Evolutionary conservation across 305 asterid genomes (phyloP), one percentile per base, ranked within the genome.

Genomic region (Striga hermonthica): DNA sequence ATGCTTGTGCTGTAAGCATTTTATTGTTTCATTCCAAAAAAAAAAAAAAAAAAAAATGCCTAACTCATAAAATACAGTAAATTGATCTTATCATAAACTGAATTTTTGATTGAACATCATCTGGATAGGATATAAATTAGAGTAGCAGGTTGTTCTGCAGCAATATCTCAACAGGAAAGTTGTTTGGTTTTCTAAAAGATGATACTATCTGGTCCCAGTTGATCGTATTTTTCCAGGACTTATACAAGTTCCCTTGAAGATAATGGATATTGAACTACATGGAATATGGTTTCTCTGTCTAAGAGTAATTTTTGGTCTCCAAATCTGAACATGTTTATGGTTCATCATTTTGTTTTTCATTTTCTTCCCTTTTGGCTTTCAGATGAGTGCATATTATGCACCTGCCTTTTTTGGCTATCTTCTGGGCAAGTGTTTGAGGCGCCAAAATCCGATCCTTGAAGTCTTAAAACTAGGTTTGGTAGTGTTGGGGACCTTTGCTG

Each of bases 351-450:
- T 16, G 3, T 3, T 8, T 16, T 16, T 53, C 10, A 54, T 37
- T 35, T 11, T 38, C 43, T 68, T 34, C 11, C 41, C 14, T 68
- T 74, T 68, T 9, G 60, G 34, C 47, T 76, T 72, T 69, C 91
- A 92, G 97, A 92, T 90, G 96, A 90, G 96, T 81, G 89, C 96
- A 45, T 90, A 92, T 80, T 90, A 84, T 76, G 98, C 97, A 40
- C 97, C 97, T 69, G 96, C 97, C 52, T 84, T 87, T 78, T 90
- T 92, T 72, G 83, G 86, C 76, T 83, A 86, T 81, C 94, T 90
- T 67, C 76, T 92, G 52, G 98, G 98, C n/a, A 92, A 90, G 81
- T 83, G 94, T 73, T 69, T 92, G 76, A 87, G 87, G 79, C 82
- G 78, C 69, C 68, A 52, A 52, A 74, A 80, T 78, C 95, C 97